Base-by-base conservation (phyloP, 306 rosid species). In the Spatholobus suberectus region DNA sequence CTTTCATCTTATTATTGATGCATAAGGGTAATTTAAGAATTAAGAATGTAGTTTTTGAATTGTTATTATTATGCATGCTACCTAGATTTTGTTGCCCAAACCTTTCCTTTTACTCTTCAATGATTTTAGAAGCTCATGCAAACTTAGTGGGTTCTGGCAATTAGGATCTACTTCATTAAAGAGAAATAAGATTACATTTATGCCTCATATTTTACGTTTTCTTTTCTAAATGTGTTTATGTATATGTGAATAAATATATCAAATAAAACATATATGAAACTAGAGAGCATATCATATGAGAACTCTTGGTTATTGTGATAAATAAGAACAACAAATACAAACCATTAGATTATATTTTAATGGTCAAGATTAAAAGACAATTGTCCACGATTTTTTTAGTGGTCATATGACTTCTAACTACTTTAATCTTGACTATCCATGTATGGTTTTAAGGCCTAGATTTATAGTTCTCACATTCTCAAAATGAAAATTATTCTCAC, bases 21-120 rank as follows among this genome's bases (percentile, higher is more conserved):
- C 43, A 78, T 34, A 23, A 20, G 51, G 67, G 35, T 78, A 52
- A 74, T 46, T 84, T 69, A 10, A 57, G 2, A 68, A 75, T 84
- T 69, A 10, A 57, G 2, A 68, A 75, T 68, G 24, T 15, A 24
- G 37, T 13, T 58, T 26, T 76, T 54, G 35, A 65, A 23, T 57
- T 32, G 21, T 18, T 55, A 21, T 55, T 11, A 20, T 32, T 59
- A n/a, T 46, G 65, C n/a, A 62, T 51, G 57, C 3, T 51, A 1
- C 2, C 37, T 20, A 0, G 13, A 9, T 52, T 46, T 81, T 8
- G n/a, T 18, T 20, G 6, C 67, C 17, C 15, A 17, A 44, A 51
- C 9, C 2, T 67, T 29, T 44, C 55, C 72, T 5, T 78, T 78
- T 51, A 35, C 3, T 17, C 49, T 17, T 44, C 13, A 73, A n/a